A percentile compares a stretch with the other conserved stretches of the same genome.
Evolutionary conservation across 2,329 filamentous ascomycete species (phyloP).

Genomic region (Arthrobotrys sinensis): DNA sequence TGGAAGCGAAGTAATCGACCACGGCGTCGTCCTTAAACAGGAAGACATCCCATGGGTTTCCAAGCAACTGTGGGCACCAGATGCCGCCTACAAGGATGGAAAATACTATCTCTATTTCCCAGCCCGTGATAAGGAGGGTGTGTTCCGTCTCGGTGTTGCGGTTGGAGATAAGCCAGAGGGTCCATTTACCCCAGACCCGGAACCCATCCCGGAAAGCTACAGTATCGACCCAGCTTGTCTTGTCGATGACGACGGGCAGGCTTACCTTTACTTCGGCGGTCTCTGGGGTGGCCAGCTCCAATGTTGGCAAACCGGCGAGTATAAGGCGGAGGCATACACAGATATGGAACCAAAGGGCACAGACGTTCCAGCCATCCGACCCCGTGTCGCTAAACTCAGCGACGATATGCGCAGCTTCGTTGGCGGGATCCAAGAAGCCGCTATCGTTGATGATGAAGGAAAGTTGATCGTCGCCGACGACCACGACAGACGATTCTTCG

Average conservation of each 20-base stretch:
- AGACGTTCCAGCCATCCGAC: conserved; percentile 75
- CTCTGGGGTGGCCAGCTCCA: conserved; percentile 86
- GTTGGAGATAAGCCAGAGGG: conserved; percentile 76
- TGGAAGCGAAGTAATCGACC: conserved; percentile 77
- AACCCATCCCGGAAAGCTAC: conserved; percentile 78
- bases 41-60: conserved; percentile 81
- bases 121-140: conserved; percentile 77
- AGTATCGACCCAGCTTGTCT: conserved; percentile 84
- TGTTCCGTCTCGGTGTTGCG: conserved; percentile 84
- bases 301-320: conserved; percentile 77
- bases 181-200: conserved; percentile 77
- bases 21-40: conserved; percentile 78
- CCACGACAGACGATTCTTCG: conserved; percentile 83
- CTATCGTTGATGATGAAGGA: conserved; percentile 77
- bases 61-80: conserved; percentile 86
- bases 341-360: conserved; percentile 75
- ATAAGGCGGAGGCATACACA: conserved; percentile 73
- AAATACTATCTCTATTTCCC: conserved; percentile 86
- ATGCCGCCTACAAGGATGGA: conserved; percentile 78
- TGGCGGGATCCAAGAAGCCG: conserved; percentile 73
- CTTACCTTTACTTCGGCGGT: conserved; percentile 82
- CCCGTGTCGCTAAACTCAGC: conserved; percentile 77
- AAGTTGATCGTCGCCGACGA: conserved; percentile 76
- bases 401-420: conserved; percentile 78
- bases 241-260: conserved; percentile 77